Conservation (phyloP, 1,284 basidiomycete genomes). For the Pseudozyma sp. region DNA sequence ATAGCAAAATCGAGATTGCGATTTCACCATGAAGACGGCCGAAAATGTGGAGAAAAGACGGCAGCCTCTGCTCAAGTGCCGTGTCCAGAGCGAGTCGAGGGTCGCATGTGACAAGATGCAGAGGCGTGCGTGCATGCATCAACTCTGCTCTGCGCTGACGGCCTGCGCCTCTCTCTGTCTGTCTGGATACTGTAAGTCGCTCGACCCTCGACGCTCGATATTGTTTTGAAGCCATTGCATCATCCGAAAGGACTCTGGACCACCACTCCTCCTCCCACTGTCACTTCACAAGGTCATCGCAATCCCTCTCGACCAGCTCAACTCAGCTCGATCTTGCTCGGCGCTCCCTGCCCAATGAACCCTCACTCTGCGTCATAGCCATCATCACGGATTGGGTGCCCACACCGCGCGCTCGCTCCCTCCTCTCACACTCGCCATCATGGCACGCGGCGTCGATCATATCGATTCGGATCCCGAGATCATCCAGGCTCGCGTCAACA, state of each 20-base stretch:
- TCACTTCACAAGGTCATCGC: not conserved
- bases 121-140: constrained; percentile 11
- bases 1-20: not conserved
- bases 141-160: not conserved
- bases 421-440: constrained; percentile 1
- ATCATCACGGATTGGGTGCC: too few species aligned
- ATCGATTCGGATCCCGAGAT: constrained; percentile 32
- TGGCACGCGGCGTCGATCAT: constrained; percentile 30
- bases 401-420: not conserved
- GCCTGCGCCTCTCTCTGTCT: too few species aligned
- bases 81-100: constrained; percentile 4
- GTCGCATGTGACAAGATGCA: constrained; percentile 20
- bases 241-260: too few species aligned
- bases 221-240: not conserved
- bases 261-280: not conserved
- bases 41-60: constrained; percentile 22
- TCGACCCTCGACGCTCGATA: constrained; percentile 1
- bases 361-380: not conserved
- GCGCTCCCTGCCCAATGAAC: not conserved
- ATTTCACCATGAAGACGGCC: not conserved
- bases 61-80: constrained; percentile 26
- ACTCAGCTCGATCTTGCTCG: not conserved
- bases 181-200: not conserved
- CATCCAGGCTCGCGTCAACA: constrained; percentile 52
- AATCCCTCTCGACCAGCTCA: not conserved